Evolutionary conservation across 2,329 filamentous ascomycete species (phyloP), one percentile per base, ranked within the genome.

Genomic region (Colletotrichum tanaceti): DNA sequence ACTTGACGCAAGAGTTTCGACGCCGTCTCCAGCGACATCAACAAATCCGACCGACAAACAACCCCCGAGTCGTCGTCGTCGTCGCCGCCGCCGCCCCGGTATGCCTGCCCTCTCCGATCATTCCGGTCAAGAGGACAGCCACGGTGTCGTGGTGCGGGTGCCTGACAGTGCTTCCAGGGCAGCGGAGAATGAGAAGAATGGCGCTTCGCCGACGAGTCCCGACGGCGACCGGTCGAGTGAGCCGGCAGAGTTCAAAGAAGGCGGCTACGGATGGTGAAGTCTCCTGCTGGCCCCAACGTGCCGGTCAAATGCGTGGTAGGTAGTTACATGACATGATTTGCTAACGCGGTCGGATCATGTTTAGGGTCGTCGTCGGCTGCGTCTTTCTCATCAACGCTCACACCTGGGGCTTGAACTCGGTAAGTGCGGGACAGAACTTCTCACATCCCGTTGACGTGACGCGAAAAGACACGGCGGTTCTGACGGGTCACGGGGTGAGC

Each of bases 341-440:
- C 60, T 70, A 46, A 71, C 46, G 20, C 22, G 14, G 28, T 20
- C 14, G 16, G 11, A 41, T 9, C 0, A n/a, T n/a, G n/a, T 35
- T 13, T 58, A 83, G 81, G 82, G 83, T 89, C 24, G 87, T 88
- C 62, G 84, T 87, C n/a, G 73, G 80, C 3, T 83, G 82, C 46
- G 80, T 85, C 70, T 83, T 85, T 58, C 77, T 87, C 70, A 85
- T 91, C 65, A 92, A 91, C 74, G 87, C 85, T 9, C 90, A 93
- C 75, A 93, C 91, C 1, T 93, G 91, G 91, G 91, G 91, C 9
- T 80, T 93, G 70, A 93, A 93, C 76, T 88, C 86, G 64, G 86
- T 88, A 72, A 65, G 84, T 73, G 46, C n/a, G n/a, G n/a, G 10
- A 20, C 6, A 10, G 7, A 35, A 13, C 35, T 20, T n/a, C 1